These are phyloP conservation scores for Aspergillus ochraceus DNA, from an alignment of 2,329 filamentous ascomycete species.

Conservation along the genomic window DNA sequence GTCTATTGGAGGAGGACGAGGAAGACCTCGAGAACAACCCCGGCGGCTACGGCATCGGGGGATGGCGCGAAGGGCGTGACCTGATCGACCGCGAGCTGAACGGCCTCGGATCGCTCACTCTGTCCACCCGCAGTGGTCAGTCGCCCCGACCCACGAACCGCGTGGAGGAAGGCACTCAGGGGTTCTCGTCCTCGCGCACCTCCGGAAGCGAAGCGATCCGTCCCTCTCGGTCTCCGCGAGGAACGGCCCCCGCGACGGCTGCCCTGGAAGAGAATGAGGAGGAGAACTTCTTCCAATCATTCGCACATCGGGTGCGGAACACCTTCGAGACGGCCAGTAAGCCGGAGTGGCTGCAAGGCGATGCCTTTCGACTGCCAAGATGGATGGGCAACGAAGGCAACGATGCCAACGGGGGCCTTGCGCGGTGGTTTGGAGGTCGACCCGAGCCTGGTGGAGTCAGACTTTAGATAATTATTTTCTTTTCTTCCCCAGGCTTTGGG, in stretches of 20 bases:
- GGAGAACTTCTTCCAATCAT: slow-evolving; percentile 78
- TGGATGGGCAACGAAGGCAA: slow-evolving; percentile 70
- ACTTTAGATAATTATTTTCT: slow-evolving; percentile 28
- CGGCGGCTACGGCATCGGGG: slow-evolving; percentile 70
- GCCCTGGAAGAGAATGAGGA: slow-evolving; percentile 61
- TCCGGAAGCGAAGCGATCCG: slow-evolving; percentile 31
- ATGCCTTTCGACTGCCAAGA: slow-evolving; percentile 72
- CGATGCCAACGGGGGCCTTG: slow-evolving; percentile 32
- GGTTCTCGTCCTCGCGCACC: slow-evolving; percentile 35
- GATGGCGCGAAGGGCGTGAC: slow-evolving; percentile 88
- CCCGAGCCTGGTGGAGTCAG: slow-evolving; percentile 41
- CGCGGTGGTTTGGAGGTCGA: slow-evolving; percentile 42
- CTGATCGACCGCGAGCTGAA: slow-evolving; percentile 85
- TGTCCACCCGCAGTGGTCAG: slow-evolving; percentile 35
- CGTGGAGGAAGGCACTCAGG: slow-evolving; percentile 25
- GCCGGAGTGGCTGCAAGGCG: slow-evolving; percentile 78
- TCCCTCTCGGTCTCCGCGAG: slow-evolving; percentile 28
- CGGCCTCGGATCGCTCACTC: slow-evolving; percentile 54
- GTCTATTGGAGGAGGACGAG: slow-evolving; percentile 74
- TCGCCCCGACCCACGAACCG: slow-evolving; percentile 29
- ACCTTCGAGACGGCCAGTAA: slow-evolving; percentile 81
- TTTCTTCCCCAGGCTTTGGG: not conserved
- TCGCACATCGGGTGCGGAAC: slow-evolving; percentile 85
- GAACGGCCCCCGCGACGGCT: slow-evolving; percentile 35
- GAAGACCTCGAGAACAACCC: slow-evolving; percentile 61